phyloP scores from a whole-genome alignment of 345 rosid species.

The Murraya koenigii region DNA sequence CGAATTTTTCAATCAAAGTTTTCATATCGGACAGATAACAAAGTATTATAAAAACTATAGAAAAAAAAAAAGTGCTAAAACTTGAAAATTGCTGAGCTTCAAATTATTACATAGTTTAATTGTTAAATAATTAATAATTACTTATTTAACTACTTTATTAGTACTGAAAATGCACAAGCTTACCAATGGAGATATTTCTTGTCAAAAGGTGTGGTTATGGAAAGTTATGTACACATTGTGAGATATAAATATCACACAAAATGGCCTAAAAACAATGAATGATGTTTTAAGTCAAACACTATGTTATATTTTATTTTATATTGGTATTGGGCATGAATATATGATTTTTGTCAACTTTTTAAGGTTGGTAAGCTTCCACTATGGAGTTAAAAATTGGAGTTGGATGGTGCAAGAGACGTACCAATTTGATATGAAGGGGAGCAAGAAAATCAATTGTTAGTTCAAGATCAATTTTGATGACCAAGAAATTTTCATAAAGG shows the following conservation, averaged over 20 bases:
- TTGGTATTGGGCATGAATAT: background rate
- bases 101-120: too few relatives aligned
- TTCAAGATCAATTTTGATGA: background rate
- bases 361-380: constrained; percentile 24
- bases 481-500: background rate
- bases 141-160: too few relatives aligned
- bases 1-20: too few relatives aligned
- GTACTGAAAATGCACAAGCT: too few relatives aligned
- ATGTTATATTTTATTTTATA: background rate
- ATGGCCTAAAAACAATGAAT: background rate
- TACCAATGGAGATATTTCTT: too few relatives aligned
- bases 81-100: too few relatives aligned
- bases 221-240: too few relatives aligned
- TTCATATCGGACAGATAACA: too few relatives aligned
- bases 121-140: too few relatives aligned
- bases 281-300: background rate
- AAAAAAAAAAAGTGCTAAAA: too few relatives aligned
- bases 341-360: background rate
- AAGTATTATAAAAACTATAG: too few relatives aligned
- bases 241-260: background rate
- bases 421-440: background rate
- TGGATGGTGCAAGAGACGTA: constrained; percentile 4
- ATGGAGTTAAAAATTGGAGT: background rate
- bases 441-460: background rate
- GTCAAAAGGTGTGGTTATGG: too few relatives aligned